A percentile compares a stretch with the other conserved stretches of the same genome.
phyloP scores from a whole-genome alignment of 176 grass and related monocot genomes.

The Tillandsia leiboldiana region DNA sequence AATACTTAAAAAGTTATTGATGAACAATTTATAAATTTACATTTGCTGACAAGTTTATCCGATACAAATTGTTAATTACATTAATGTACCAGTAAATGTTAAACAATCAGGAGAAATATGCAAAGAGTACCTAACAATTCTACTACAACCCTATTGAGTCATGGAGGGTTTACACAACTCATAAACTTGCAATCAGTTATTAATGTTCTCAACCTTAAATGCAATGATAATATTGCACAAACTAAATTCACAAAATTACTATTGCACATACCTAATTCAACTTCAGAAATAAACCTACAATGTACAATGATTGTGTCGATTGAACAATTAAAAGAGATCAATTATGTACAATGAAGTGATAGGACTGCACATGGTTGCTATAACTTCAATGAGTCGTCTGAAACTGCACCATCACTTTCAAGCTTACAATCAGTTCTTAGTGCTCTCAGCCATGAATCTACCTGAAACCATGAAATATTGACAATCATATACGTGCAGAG shows the following conservation, averaged over 20 bases:
- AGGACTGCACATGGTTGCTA: neutral
- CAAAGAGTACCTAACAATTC: too few relatives aligned
- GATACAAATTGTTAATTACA: too few relatives aligned
- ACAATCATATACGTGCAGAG: neutral
- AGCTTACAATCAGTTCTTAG: slow-evolving; percentile 39
- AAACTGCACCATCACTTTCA: neutral
- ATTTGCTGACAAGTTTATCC: too few relatives aligned
- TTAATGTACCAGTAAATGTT: too few relatives aligned
- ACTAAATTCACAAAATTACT: too few relatives aligned
- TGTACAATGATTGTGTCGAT: neutral
- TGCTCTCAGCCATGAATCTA: slow-evolving; percentile 68
- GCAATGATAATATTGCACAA: too few relatives aligned
- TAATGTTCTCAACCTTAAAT: slow-evolving; percentile 60
- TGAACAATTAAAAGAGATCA: too few relatives aligned
- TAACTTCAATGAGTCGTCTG: neutral
- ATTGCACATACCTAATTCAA: too few relatives aligned
- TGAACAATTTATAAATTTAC: too few relatives aligned
- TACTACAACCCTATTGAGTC: too few relatives aligned
- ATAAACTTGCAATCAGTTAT: slow-evolving; percentile 30
- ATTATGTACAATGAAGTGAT: neutral
- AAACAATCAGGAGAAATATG: too few relatives aligned
- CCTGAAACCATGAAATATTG: slow-evolving; percentile 24
- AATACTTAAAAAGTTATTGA: too few relatives aligned
- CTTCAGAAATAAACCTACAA: neutral
- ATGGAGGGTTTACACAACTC: neutral